These are phyloP conservation scores for Acidomyces sp. DNA, from an alignment of 495 filamentous ascomycete genomes.

Conservation along the genomic window DNA sequence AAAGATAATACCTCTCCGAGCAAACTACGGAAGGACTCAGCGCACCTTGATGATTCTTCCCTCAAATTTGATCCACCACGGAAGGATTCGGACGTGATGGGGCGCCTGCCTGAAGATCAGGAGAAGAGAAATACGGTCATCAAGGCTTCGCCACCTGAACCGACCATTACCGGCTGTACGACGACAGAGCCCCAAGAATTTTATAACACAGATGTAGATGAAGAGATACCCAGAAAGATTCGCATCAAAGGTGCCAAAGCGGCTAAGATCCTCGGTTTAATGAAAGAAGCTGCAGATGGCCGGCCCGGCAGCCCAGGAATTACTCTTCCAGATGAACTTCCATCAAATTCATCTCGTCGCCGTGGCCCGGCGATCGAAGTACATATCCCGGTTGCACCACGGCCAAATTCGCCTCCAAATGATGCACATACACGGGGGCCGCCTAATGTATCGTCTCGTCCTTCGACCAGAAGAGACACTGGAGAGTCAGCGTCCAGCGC, in stretches of 20 bases:
- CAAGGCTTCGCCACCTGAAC: background rate
- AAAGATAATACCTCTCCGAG: background rate
- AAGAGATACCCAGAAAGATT: background rate
- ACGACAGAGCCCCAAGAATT: background rate
- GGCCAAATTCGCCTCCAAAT: background rate
- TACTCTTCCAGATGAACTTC: conserved; percentile 7
- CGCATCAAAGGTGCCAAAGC: conserved; percentile 18
- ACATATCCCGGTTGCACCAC: background rate
- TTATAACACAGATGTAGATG: conserved; percentile 2
- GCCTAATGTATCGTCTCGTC: background rate
- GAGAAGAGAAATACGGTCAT: conserved; percentile 6
- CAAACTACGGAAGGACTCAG: conserved; percentile 3
- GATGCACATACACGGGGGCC: too few relatives aligned
- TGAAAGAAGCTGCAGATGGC: background rate
- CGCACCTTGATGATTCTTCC: background rate
- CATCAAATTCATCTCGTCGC: too few relatives aligned
- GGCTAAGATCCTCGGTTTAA: conserved; percentile 14
- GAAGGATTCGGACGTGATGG: background rate
- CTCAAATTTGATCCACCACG: background rate
- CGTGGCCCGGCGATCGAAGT: too few relatives aligned
- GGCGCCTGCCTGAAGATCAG: background rate
- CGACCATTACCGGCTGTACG: background rate
- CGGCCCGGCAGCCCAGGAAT: conserved; percentile 6
- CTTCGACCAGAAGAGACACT: background rate
- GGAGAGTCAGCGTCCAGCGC: background rate